Conservation (phyloP, 2,329 filamentous ascomycete species). For the Stachybotrys chartarum region DNA sequence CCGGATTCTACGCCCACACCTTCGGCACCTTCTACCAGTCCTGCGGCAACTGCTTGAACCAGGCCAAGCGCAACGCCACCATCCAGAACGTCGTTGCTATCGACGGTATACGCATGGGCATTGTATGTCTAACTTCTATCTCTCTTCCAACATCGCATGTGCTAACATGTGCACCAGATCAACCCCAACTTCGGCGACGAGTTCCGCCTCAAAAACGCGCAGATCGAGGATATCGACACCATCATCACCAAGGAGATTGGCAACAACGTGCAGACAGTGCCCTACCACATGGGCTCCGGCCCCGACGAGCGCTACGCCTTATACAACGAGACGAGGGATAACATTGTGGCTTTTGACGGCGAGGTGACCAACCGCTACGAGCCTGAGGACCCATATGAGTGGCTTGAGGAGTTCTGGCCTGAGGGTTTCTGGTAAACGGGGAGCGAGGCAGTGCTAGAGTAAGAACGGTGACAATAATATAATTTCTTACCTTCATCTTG, state of each 20-base stretch:
- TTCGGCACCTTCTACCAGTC: constrained; percentile 21
- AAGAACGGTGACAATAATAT: neutral
- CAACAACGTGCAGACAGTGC: constrained; percentile 19
- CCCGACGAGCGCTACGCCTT: constrained; percentile 19
- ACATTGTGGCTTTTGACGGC: constrained; percentile 16
- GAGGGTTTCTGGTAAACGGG: constrained; percentile 12
- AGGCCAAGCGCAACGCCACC: constrained; percentile 16
- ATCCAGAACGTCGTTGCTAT: constrained; percentile 19
- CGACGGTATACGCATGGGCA: constrained; percentile 15
- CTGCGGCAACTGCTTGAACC: constrained; percentile 20
- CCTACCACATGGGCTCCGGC: constrained; percentile 14
- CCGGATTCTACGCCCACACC: constrained; percentile 18
- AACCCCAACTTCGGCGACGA: constrained; percentile 21
- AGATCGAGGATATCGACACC: constrained; percentile 14
- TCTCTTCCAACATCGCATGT: neutral
- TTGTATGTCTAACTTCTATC: constrained; percentile 8
- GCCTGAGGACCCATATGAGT: constrained; percentile 39
- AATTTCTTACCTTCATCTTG: too few relatives aligned
- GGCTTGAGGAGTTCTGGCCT: constrained; percentile 43
- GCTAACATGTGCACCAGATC: constrained; percentile 9
- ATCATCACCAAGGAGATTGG: constrained; percentile 20
- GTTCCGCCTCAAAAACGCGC: constrained; percentile 18
- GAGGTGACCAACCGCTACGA: constrained; percentile 12
- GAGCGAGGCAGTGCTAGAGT: neutral
- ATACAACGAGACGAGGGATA: constrained; percentile 18